phyloP scores from a whole-genome alignment of 2,329 filamentous ascomycete genomes.

The Paecilomyces fulvus region DNA sequence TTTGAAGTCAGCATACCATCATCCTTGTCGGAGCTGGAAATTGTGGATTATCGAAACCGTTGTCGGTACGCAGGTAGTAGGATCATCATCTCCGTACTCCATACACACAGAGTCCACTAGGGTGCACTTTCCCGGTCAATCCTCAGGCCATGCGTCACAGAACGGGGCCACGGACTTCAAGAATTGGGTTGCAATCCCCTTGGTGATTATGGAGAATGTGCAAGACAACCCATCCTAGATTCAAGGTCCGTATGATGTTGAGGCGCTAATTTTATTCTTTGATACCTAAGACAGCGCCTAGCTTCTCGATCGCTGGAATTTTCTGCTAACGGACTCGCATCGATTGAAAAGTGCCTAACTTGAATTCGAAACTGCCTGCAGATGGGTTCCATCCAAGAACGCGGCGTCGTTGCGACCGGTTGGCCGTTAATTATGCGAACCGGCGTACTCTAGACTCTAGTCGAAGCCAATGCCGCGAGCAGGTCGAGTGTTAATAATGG shows the following conservation, averaged over 20 bases:
- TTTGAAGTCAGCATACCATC: neutral
- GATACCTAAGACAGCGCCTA: neutral
- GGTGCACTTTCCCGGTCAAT: neutral
- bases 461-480: neutral
- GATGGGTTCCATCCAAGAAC: neutral
- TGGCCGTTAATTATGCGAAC: neutral
- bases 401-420: neutral
- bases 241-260: neutral
- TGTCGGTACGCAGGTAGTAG: neutral
- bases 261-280: neutral
- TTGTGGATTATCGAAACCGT: neutral
- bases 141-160: neutral
- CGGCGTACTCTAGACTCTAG: neutral
- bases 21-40: neutral
- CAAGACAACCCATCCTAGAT: neutral
- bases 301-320: neutral
- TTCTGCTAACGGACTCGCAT: neutral
- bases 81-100: neutral
- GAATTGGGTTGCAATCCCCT: neutral
- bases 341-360: neutral
- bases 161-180: neutral
- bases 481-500: neutral
- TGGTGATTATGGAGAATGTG: neutral
- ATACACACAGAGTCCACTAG: neutral
- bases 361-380: neutral